phyloP scores from a whole-genome alignment of 2,329 filamentous ascomycete genomes.

The Lecanicillium sp. region DNA sequence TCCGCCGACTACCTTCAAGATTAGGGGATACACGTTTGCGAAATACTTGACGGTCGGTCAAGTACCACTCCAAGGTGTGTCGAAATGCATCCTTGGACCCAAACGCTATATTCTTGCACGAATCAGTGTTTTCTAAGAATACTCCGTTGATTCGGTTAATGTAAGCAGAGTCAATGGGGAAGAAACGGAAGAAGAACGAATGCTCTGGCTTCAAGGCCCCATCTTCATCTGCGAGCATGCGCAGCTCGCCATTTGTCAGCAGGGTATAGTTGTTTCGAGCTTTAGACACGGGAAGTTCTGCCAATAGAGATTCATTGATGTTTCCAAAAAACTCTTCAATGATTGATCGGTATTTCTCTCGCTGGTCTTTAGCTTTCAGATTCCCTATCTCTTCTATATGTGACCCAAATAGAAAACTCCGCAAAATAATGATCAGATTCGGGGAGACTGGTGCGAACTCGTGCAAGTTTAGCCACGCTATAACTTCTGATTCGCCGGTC shows the following conservation, averaged over 20 bases:
- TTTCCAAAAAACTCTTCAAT: background rate
- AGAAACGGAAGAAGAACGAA: constrained; percentile 20
- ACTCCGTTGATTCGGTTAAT: constrained; percentile 19
- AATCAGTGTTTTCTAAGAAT: constrained; percentile 16
- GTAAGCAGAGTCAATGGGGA: constrained; percentile 14
- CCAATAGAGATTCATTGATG: constrained; percentile 11
- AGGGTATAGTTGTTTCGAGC: constrained; percentile 15
- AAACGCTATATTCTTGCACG: constrained; percentile 15
- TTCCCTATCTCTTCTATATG: background rate
- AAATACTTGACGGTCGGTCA: constrained; percentile 8
- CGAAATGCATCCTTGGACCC: constrained; percentile 10
- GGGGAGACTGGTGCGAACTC: constrained; percentile 21
- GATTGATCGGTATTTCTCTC: background rate
- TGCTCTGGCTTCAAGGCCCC: constrained; percentile 10
- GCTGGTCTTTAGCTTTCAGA: background rate
- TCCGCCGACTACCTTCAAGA: constrained; percentile 8
- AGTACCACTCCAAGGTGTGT: constrained; percentile 13
- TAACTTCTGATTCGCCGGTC: constrained; percentile 4
- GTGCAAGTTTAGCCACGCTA: constrained; percentile 11
- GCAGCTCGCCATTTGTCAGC: constrained; percentile 11
- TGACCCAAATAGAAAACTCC: constrained; percentile 4
- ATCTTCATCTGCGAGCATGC: constrained; percentile 3
- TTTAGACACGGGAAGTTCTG: constrained; percentile 16
- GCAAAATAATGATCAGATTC: constrained; percentile 18
- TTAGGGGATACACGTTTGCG: constrained; percentile 8